Conservation (phyloP, 169 alveolate species). For the Eimeria necatrix region DNA sequence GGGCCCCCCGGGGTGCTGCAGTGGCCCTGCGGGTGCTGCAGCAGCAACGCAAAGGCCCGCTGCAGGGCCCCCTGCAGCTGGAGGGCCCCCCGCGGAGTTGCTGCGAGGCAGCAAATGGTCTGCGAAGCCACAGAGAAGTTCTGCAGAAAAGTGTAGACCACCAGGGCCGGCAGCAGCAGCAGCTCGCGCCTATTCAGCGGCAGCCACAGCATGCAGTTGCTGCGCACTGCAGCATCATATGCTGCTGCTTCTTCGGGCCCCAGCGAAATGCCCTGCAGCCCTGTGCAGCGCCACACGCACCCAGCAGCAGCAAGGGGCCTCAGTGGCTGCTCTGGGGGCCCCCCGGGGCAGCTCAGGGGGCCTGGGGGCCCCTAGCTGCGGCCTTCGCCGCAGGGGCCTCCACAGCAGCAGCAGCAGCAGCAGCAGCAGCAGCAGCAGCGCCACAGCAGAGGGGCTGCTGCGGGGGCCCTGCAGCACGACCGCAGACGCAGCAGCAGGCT, state of each 20-base stretch:
- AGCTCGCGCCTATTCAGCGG: neutral
- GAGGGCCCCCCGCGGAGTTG: neutral
- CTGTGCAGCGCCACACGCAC: neutral
- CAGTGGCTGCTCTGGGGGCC: neutral
- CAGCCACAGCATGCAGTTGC: conserved; percentile 63
- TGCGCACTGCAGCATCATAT: neutral
- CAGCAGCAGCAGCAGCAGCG: too few relatives aligned
- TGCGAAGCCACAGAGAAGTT: neutral
- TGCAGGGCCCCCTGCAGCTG: conserved; percentile 19
- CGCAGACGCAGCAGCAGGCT: neutral
- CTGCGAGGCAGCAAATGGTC: neutral
- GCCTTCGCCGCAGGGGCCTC: neutral
- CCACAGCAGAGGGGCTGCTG: too few relatives aligned
- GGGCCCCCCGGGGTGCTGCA: neutral
- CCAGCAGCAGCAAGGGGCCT: neutral
- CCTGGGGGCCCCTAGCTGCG: neutral
- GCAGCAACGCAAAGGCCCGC: neutral
- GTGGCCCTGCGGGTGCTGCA: neutral
- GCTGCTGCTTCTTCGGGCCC: conserved; percentile 12
- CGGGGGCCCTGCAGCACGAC: neutral
- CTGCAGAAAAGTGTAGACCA: conserved; percentile 12
- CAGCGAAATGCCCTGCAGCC: conserved; percentile 12
- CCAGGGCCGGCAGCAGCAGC: neutral
- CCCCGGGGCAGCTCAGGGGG: neutral
- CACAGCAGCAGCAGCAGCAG: too few relatives aligned